Conservation (phyloP, 179 eudicot species). For the Spinacia oleracea region DNA sequence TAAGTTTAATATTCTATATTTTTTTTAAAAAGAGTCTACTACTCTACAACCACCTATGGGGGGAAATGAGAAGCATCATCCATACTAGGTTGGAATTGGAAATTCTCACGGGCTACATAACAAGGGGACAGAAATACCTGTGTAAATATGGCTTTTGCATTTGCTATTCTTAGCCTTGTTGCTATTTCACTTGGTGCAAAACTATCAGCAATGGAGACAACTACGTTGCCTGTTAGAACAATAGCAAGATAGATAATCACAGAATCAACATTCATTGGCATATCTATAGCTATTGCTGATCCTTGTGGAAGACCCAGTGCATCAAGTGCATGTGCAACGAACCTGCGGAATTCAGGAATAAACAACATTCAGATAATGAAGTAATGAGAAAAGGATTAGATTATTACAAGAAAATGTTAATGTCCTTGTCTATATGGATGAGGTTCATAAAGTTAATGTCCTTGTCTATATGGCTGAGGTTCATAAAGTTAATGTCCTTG, state of each 20-base stretch:
- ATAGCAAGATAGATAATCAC: conserved; percentile 93
- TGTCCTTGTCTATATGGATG: not conserved
- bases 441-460: not conserved
- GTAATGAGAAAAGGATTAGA: conserved; percentile 5
- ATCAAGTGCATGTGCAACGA: conserved; percentile 73
- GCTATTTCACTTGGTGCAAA: conserved; percentile 89
- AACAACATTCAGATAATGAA: conserved; percentile 11
- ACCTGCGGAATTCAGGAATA: conserved; percentile 48
- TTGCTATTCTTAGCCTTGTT: conserved; percentile 68
- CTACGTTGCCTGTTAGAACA: conserved; percentile 83
- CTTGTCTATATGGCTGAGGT: not conserved
- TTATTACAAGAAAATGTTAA: not conserved
- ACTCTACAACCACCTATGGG: not conserved
- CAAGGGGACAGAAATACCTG: conserved; percentile 53
- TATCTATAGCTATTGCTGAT: conserved; percentile 95
- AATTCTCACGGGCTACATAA: not conserved
- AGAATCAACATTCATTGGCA: conserved; percentile 92
- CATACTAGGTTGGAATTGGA: not conserved
- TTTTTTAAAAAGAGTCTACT: too few species aligned
- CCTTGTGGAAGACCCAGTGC: conserved; percentile 70
- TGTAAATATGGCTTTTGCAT: conserved; percentile 91
- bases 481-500: not conserved
- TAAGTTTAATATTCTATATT: too few species aligned
- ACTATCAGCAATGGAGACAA: conserved; percentile 98
- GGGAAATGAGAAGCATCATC: not conserved